Conservation (phyloP, 805 yeast genomes). For the Metschnikowia rubicola region DNA sequence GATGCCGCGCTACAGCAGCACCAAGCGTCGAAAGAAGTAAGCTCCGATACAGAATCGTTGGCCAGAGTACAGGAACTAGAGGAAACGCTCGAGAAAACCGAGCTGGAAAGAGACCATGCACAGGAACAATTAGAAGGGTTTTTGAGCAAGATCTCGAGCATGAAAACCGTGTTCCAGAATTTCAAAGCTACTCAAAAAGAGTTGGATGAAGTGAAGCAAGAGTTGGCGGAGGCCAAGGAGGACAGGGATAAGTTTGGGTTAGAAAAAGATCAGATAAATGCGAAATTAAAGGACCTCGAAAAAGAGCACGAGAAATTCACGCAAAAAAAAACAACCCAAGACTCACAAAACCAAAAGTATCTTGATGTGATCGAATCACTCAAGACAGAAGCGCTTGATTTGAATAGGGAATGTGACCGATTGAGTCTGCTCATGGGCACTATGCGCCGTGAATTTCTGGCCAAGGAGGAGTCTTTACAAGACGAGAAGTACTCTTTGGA, state of each 20-base stretch:
- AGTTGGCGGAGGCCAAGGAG: conserved; percentile 7
- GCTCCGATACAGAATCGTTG: too few relatives aligned
- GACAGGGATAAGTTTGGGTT: conserved; percentile 1
- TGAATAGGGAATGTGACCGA: conserved; percentile 55
- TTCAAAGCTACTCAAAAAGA: conserved; percentile 70
- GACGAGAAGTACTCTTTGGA: conserved; percentile 42
- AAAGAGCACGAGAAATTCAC: conserved; percentile 9
- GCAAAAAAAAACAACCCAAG: conserved; percentile 22
- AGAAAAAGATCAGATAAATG: not conserved
- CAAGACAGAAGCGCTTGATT: conserved; percentile 27
- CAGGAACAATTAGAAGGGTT: conserved; percentile 60
- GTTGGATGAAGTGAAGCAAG: conserved; percentile 38
- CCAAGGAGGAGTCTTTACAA: conserved; percentile 32
- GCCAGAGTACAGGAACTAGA: not conserved
- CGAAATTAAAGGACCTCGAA: conserved; percentile 43
- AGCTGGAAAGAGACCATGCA: conserved; percentile 50
- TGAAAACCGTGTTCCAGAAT: conserved; percentile 68
- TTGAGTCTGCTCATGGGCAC: conserved; percentile 38
- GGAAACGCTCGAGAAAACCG: conserved; percentile 12
- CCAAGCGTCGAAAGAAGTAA: too few relatives aligned
- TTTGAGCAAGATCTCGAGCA: conserved; percentile 60
- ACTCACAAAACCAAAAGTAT: conserved; percentile 16
- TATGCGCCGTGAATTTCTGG: conserved; percentile 35
- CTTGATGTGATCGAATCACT: conserved; percentile 16
- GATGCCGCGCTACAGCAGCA: too few relatives aligned